These are phyloP conservation scores for Epichloe gansuensis DNA, from an alignment of 2,329 filamentous ascomycete species.

Conservation along the genomic window DNA sequence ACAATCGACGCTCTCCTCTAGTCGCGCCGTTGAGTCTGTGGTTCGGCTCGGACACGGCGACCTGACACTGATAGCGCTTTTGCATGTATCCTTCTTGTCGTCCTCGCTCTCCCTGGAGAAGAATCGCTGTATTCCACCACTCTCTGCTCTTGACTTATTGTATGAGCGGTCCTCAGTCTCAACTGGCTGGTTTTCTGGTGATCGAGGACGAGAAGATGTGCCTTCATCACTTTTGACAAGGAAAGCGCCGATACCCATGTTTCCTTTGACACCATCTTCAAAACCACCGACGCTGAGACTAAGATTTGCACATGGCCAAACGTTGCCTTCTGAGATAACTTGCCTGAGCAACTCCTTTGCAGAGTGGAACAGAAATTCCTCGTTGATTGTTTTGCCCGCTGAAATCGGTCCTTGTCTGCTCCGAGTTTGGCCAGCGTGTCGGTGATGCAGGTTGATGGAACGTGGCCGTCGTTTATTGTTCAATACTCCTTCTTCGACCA, in stretches of 20 bases:
- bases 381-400: conserved; percentile 59
- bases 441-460: conserved; percentile 74
- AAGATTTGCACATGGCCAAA: conserved; percentile 88
- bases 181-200: conserved; percentile 3
- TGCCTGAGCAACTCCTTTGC: conserved; percentile 68
- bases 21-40: neutral
- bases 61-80: neutral
- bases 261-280: conserved; percentile 73
- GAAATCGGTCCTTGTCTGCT: conserved; percentile 71
- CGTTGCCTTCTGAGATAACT: conserved; percentile 61
- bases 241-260: conserved; percentile 76
- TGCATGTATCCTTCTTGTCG: neutral
- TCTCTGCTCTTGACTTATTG: conserved; percentile 28
- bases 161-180: conserved; percentile 8
- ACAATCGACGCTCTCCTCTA: neutral
- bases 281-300: conserved; percentile 85
- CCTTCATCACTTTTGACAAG: conserved; percentile 65
- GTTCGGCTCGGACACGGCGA: neutral
- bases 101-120: conserved; percentile 28
- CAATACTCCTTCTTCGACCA: conserved; percentile 81
- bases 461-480: conserved; percentile 80
- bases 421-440: conserved; percentile 58
- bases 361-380: conserved; percentile 59
- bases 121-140: conserved; percentile 43
- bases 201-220: conserved; percentile 21